phyloP scores from a whole-genome alignment of 2,329 filamentous ascomycete genomes.

The Aspergillus sp. region DNA sequence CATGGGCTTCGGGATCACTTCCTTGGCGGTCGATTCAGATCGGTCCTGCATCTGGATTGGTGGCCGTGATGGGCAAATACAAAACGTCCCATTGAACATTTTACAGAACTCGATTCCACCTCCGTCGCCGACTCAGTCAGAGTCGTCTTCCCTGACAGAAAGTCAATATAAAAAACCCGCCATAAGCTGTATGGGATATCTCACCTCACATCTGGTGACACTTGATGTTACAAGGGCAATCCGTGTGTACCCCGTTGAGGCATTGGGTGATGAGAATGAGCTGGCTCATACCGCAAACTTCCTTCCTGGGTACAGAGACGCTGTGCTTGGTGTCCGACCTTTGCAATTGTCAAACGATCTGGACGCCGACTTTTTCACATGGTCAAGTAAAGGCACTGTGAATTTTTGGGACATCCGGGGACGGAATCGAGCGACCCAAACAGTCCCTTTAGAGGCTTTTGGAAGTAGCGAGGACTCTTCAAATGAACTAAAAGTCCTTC shows the following conservation, averaged over 20 bases:
- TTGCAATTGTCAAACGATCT: slow-evolving; percentile 61
- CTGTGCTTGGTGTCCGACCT: slow-evolving; percentile 69
- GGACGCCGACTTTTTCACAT: slow-evolving; percentile 79
- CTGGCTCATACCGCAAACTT: slow-evolving; percentile 31
- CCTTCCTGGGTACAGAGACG: slow-evolving; percentile 57
- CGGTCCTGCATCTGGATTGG: slow-evolving; percentile 65
- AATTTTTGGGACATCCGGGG: slow-evolving; percentile 81
- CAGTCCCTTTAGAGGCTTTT: slow-evolving; percentile 65
- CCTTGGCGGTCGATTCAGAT: slow-evolving; percentile 60
- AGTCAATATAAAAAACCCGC: slow-evolving; percentile 33
- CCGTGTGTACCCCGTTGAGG: slow-evolving; percentile 56
- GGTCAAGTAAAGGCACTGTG: slow-evolving; percentile 77
- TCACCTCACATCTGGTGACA: slow-evolving; percentile 67
- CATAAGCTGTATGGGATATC: slow-evolving; percentile 67
- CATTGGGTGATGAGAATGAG: slow-evolving; percentile 29
- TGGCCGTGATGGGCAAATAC: slow-evolving; percentile 61
- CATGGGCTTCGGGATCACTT: slow-evolving; percentile 66
- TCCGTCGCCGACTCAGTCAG: slow-evolving; percentile 27
- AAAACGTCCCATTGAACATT: slow-evolving; percentile 41
- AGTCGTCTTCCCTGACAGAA: slow-evolving; percentile 18
- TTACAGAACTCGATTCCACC: slow-evolving; percentile 35
- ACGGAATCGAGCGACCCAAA: slow-evolving; percentile 61
- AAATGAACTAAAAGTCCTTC: slow-evolving; percentile 61
- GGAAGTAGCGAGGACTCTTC: slow-evolving; percentile 42
- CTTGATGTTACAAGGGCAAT: slow-evolving; percentile 76